These are phyloP conservation scores for Grammothele lineata DNA, from an alignment of 768 basidiomycete genomes.

Conservation along the genomic window DNA sequence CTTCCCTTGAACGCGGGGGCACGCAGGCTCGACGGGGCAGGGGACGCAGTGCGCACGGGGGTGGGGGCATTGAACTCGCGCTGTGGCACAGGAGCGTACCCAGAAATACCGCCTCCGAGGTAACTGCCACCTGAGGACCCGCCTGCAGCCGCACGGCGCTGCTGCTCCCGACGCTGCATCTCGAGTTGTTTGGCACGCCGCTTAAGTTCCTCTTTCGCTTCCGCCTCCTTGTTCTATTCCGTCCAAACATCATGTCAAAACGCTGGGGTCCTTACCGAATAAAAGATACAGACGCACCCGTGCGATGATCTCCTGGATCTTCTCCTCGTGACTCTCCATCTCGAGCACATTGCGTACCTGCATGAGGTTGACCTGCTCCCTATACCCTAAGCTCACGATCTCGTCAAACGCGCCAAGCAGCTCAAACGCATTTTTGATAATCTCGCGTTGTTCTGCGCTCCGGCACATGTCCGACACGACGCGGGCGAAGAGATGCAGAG, in stretches of 20 bases:
- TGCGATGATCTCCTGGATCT: slow-evolving; percentile 97
- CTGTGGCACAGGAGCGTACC: slow-evolving; percentile 64
- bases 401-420: slow-evolving; percentile 95
- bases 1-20: slow-evolving; percentile 85
- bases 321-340: slow-evolving; percentile 91
- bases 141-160: slow-evolving; percentile 60
- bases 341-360: slow-evolving; percentile 77
- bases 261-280: neutral
- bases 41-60: slow-evolving; percentile 39
- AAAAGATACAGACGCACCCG: slow-evolving; percentile 51
- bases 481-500: slow-evolving; percentile 88
- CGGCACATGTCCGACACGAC: slow-evolving; percentile 91
- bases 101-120: slow-evolving; percentile 62
- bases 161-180: slow-evolving; percentile 94
- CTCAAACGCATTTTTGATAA: slow-evolving; percentile 87
- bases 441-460: slow-evolving; percentile 84
- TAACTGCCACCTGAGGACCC: slow-evolving; percentile 47
- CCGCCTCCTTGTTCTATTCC: slow-evolving; percentile 91
- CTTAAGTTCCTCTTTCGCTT: slow-evolving; percentile 98
- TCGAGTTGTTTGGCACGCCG: slow-evolving; percentile 96
- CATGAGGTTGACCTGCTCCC: slow-evolving; percentile 73
- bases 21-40: slow-evolving; percentile 47
- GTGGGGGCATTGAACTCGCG: slow-evolving; percentile 65
- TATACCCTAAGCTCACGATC: slow-evolving; percentile 85
- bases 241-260: neutral